Conservation (phyloP, 441 rosid genomes). For the Bruguiera hainesii region DNA sequence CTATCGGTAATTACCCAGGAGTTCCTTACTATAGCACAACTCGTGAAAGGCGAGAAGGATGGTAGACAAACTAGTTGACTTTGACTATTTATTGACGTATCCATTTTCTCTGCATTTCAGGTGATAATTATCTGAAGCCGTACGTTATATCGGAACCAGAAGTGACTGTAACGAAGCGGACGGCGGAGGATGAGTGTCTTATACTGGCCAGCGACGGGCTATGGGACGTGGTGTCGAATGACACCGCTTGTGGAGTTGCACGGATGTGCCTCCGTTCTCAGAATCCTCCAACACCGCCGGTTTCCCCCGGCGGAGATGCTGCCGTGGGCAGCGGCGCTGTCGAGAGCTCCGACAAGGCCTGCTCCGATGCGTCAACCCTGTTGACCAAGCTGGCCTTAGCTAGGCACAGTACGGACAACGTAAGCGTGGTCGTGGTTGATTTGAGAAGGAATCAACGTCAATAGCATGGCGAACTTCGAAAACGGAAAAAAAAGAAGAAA, state of each 20-base stretch:
- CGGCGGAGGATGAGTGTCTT: constrained; percentile 68
- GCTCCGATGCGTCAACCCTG: constrained; percentile 70
- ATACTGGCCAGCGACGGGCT: constrained; percentile 89
- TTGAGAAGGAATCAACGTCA: constrained; percentile 38
- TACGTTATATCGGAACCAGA: constrained; percentile 87
- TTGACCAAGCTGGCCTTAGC: constrained; percentile 78
- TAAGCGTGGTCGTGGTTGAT: constrained; percentile 84
- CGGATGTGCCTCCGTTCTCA: constrained; percentile 61
- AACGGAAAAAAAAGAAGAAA: neutral
- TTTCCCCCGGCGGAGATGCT: constrained; percentile 22
- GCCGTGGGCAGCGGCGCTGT: constrained; percentile 21
- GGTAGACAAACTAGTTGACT: too few relatives aligned
- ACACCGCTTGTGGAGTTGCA: constrained; percentile 75
- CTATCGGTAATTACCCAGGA: constrained; percentile 46
- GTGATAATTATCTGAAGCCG: constrained; percentile 84
- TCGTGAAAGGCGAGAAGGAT: too few relatives aligned
- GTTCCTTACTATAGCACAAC: too few relatives aligned
- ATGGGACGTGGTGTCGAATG: constrained; percentile 92
- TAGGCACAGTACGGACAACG: constrained; percentile 64
- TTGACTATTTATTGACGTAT: neutral
- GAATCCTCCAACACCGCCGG: constrained; percentile 20
- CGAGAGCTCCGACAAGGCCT: constrained; percentile 56
- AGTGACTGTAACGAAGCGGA: constrained; percentile 61
- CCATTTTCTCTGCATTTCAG: constrained; percentile 12
- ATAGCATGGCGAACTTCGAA: neutral